These are phyloP conservation scores for Talaromyces sp. DNA, from an alignment of 2,329 filamentous ascomycete genomes.

Conservation along the genomic window DNA sequence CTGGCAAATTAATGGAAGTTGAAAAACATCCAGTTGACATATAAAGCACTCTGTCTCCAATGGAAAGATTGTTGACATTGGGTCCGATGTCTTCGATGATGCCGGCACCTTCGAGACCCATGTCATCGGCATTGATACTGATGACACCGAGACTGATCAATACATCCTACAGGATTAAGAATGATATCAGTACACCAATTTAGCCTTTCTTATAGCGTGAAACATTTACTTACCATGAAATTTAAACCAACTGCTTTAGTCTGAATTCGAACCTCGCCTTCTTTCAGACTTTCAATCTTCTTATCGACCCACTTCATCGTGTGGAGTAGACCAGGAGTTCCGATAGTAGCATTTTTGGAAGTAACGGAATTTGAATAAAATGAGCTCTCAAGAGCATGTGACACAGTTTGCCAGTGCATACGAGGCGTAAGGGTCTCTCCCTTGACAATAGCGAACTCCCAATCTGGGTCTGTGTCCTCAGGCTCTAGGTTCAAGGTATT, in stretches of 20 bases:
- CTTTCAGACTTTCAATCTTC: not conserved
- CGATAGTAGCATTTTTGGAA: not conserved
- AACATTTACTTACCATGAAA: slow-evolving; percentile 20
- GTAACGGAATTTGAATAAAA: not conserved
- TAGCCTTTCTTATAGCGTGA: no score
- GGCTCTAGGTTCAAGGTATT: not conserved
- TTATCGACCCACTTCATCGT: slow-evolving; percentile 23
- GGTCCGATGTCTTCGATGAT: slow-evolving; percentile 22
- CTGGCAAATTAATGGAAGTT: slow-evolving; percentile 1
- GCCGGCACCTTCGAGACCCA: slow-evolving; percentile 24
- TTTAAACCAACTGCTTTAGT: slow-evolving; percentile 23
- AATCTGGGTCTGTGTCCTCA: slow-evolving; percentile 6
- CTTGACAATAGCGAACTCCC: slow-evolving; percentile 13
- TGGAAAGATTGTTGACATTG: slow-evolving; percentile 11
- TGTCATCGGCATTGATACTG: slow-evolving; percentile 1
- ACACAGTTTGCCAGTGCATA: no score
- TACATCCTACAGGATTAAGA: slow-evolving; percentile 10
- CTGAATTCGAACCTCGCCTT: slow-evolving; percentile 25
- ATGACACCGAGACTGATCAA: slow-evolving; percentile 1
- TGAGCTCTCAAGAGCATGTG: no score
- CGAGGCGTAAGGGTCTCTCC: slow-evolving; percentile 4
- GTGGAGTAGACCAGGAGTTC: slow-evolving; percentile 15
- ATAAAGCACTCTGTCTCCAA: slow-evolving; percentile 28
- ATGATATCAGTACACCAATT: not conserved
- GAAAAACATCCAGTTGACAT: slow-evolving; percentile 1